Evolutionary conservation across 768 basidiomycete species (phyloP).

Genomic region (Rhodotorula taiwanensis): DNA sequence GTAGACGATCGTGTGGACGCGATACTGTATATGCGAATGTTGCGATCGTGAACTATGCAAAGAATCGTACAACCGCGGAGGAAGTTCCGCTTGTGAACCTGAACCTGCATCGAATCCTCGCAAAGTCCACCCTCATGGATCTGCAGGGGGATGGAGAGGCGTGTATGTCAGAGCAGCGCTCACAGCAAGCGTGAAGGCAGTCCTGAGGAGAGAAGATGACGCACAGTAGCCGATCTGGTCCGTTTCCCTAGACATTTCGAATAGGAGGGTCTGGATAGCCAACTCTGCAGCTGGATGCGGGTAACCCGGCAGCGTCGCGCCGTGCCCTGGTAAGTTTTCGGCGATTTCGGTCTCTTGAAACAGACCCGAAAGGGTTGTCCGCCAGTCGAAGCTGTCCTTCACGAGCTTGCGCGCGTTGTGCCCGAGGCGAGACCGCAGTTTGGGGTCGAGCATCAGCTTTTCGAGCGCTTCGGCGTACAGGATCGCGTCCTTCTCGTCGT

Average conservation of each 20-base stretch:
- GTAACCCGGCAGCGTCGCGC: neutral
- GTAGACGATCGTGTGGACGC: too few relatives aligned
- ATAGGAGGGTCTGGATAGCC: constrained; percentile 19
- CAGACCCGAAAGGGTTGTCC: constrained; percentile 16
- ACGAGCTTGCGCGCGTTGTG: constrained; percentile 25
- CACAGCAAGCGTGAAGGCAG: too few relatives aligned
- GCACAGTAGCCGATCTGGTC: constrained; percentile 14
- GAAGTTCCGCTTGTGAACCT: too few relatives aligned
- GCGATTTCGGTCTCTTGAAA: constrained; percentile 19
- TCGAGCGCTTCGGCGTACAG: constrained; percentile 20
- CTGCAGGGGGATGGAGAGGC: too few relatives aligned
- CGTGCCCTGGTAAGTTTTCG: constrained; percentile 7
- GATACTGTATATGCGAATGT: too few relatives aligned
- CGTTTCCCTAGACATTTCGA: constrained; percentile 14
- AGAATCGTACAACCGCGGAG: too few relatives aligned
- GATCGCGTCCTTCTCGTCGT: constrained; percentile 5
- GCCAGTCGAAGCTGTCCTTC: constrained; percentile 29
- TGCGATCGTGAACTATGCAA: too few relatives aligned
- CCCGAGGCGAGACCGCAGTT: neutral
- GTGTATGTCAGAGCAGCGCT: too few relatives aligned
- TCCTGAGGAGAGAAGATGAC: neutral
- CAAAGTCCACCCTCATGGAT: too few relatives aligned
- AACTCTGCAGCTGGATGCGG: constrained; percentile 26
- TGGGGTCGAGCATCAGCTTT: constrained; percentile 14
- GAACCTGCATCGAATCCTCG: too few relatives aligned